A percentile compares a stretch with the other conserved stretches of the same genome.
phyloP scores from a whole-genome alignment of 164 flowering plant species.

The Brasenia schreberi region DNA sequence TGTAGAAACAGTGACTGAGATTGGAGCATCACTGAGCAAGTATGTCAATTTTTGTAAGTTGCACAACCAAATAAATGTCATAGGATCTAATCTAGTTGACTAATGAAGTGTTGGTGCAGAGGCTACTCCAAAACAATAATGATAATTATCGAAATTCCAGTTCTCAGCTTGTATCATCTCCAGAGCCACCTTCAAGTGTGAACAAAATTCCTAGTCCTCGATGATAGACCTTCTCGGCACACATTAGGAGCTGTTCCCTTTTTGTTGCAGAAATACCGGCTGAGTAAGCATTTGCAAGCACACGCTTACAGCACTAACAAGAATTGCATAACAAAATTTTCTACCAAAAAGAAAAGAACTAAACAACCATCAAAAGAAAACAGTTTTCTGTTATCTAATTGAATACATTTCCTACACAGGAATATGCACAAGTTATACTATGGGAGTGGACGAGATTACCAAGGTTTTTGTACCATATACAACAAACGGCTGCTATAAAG shows the following conservation, averaged over 20 bases:
- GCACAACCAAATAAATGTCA: background rate
- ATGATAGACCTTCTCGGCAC: background rate
- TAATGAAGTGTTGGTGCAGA: constrained; percentile 29
- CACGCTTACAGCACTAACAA: constrained; percentile 40
- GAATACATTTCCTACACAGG: too few species aligned
- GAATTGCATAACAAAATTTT: constrained; percentile 28
- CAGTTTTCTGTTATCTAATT: too few species aligned
- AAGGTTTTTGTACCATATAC: too few species aligned
- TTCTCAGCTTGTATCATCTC: constrained; percentile 84
- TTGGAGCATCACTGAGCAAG: constrained; percentile 97
- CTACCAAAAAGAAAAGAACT: too few species aligned
- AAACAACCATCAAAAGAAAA: too few species aligned
- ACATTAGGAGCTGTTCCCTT: constrained; percentile 11
- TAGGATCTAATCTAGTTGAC: background rate
- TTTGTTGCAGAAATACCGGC: constrained; percentile 65
- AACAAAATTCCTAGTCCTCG: background rate
- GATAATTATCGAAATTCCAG: constrained; percentile 93
- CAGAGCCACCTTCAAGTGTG: constrained; percentile 94
- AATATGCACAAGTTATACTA: too few species aligned
- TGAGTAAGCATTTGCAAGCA: constrained; percentile 72
- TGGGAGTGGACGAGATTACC: too few species aligned
- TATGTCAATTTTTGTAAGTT: background rate
- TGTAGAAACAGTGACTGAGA: constrained; percentile 77
- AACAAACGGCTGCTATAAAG: too few species aligned
- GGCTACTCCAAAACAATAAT: constrained; percentile 95